phyloP scores from a whole-genome alignment of 2,329 filamentous ascomycete genomes.

The Phialophora macrospora region DNA sequence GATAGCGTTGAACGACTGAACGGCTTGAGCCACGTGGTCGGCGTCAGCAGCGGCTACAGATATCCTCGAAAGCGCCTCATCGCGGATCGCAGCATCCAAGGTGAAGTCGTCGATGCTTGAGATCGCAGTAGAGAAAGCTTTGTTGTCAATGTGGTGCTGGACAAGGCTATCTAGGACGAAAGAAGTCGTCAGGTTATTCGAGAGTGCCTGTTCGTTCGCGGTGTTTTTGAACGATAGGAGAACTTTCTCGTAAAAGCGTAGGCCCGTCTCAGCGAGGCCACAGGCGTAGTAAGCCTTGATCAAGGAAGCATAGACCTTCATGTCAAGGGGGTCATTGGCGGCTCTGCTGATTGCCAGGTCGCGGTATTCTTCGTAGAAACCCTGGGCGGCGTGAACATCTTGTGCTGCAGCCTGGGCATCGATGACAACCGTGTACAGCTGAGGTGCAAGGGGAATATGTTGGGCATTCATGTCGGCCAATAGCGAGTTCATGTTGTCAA shows the following conservation, averaged over 20 bases:
- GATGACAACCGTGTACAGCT: constrained; percentile 92
- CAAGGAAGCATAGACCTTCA: constrained; percentile 86
- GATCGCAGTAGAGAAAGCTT: constrained; percentile 29
- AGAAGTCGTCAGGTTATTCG: constrained; percentile 69
- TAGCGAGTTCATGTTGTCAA: constrained; percentile 86
- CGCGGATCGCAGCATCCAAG: constrained; percentile 63
- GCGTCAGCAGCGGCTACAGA: constrained; percentile 79
- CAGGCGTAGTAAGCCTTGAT: constrained; percentile 86
- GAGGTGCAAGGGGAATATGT: constrained; percentile 73
- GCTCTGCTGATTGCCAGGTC: constrained; percentile 72
- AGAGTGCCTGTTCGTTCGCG: constrained; percentile 58
- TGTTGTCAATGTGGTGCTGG: constrained; percentile 69
- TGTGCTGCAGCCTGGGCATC: constrained; percentile 83
- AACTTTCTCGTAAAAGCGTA: constrained; percentile 84
- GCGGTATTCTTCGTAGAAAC: constrained; percentile 95
- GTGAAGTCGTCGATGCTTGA: constrained; percentile 28
- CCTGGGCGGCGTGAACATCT: constrained; percentile 84
- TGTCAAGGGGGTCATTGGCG: constrained; percentile 74
- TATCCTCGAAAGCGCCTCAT: constrained; percentile 71
- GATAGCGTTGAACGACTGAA: constrained; percentile 67
- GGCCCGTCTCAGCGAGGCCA: constrained; percentile 77
- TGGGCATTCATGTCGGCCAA: constrained; percentile 89
- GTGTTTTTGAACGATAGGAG: constrained; percentile 60
- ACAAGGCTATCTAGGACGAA: constrained; percentile 78
- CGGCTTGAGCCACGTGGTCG: constrained; percentile 71